Evolutionary conservation across 306 rosid genomes (phyloP).

Genomic region (Pyrus betulifolia): DNA sequence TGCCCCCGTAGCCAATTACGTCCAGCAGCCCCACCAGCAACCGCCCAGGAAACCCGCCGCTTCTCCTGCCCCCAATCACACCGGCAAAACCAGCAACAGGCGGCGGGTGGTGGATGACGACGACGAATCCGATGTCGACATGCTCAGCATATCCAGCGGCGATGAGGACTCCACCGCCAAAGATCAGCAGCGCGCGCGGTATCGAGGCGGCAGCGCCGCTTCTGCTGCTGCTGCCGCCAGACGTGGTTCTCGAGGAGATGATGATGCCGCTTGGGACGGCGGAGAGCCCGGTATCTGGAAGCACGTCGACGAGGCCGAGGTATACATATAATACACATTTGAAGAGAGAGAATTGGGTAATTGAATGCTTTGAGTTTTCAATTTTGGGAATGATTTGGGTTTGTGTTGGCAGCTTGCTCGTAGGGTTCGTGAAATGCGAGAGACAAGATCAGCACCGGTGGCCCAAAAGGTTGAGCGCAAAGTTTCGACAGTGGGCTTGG

Average conservation of each 20-base stretch:
- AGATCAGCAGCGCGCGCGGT: slow-evolving; percentile 19
- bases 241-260: slow-evolving; percentile 37
- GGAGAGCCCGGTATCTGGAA: slow-evolving; percentile 90
- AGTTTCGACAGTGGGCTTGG: slow-evolving; percentile 22
- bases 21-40: slow-evolving; percentile 34
- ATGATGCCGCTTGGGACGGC: slow-evolving; percentile 77
- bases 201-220: slow-evolving; percentile 19
- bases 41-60: not conserved
- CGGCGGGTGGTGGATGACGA: slow-evolving; percentile 58
- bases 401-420: slow-evolving; percentile 68
- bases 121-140: slow-evolving; percentile 91
- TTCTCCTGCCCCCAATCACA: not conserved
- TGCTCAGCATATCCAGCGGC: slow-evolving; percentile 98
- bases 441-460: slow-evolving; percentile 84
- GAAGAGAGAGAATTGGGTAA: no score
- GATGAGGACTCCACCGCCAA: slow-evolving; percentile 59
- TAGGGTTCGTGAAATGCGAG: slow-evolving; percentile 98
- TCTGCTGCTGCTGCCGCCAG: slow-evolving; percentile 20
- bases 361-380: not conserved
- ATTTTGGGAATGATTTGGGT: not conserved
- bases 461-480: slow-evolving; percentile 70
- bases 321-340: not conserved
- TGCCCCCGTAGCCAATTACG: slow-evolving; percentile 83
- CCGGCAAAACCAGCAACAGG: slow-evolving; percentile 1
- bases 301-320: slow-evolving; percentile 90